Evolutionary conservation across 305 asterid genomes (phyloP).

Genomic region (Fraxinus paxiana): DNA sequence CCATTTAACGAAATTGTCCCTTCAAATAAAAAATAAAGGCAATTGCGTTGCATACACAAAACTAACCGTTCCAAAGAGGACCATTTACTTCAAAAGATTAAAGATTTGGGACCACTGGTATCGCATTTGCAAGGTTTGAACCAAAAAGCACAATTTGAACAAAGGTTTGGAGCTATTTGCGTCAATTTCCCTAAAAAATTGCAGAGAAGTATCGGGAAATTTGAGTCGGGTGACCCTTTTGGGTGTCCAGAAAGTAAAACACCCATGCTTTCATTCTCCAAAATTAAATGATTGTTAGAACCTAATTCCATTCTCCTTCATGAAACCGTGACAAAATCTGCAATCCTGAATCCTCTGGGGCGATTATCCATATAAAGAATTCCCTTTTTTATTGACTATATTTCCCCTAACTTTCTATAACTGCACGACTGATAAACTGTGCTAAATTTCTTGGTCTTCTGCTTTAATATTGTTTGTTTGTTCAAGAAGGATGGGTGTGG

Average conservation of each 20-base stretch:
- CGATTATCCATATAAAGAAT: background rate
- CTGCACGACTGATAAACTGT: background rate
- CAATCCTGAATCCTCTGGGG: background rate
- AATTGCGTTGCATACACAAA: background rate
- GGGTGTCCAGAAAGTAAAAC: background rate
- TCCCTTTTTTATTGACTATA: background rate
- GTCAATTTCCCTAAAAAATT: background rate
- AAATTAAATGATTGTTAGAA: background rate
- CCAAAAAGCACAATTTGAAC: background rate
- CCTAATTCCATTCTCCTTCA: background rate
- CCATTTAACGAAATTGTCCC: background rate
- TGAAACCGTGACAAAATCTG: background rate
- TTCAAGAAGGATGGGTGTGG: constrained; percentile 55
- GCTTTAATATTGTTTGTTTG: background rate
- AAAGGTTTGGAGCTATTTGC: background rate
- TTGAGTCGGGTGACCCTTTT: background rate
- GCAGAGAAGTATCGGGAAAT: background rate
- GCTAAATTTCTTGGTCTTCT: background rate
- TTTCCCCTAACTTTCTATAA: background rate
- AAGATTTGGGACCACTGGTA: background rate
- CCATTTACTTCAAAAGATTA: background rate
- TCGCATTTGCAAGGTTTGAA: background rate
- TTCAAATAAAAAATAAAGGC: background rate
- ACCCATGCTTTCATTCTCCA: background rate
- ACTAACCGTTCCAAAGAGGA: background rate